phyloP scores from a whole-genome alignment of 2,329 filamentous ascomycete genomes.

The Clonostachys sp. region DNA sequence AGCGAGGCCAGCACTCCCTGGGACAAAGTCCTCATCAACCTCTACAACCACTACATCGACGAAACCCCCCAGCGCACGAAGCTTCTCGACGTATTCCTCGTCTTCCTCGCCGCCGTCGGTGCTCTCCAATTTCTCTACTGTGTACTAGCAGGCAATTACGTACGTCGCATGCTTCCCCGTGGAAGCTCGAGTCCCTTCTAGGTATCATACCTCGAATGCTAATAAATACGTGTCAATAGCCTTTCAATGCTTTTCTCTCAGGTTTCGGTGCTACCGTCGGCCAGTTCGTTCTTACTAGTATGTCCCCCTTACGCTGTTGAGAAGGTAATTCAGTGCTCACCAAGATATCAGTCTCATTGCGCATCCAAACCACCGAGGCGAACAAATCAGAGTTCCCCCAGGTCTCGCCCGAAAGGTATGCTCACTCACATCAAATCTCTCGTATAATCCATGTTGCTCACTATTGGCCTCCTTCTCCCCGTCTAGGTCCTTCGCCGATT shows the following conservation, averaged over 20 bases:
- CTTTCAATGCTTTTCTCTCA: constrained; percentile 97
- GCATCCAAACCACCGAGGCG: constrained; percentile 85
- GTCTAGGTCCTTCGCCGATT: constrained; percentile 88
- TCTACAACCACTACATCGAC: constrained; percentile 75
- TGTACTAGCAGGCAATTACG: constrained; percentile 87
- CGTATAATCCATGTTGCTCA: background rate
- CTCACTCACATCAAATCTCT: background rate
- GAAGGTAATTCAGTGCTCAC: background rate
- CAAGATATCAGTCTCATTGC: constrained; percentile 54
- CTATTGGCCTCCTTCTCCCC: background rate
- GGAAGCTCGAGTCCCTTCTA: background rate
- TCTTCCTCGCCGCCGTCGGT: constrained; percentile 78
- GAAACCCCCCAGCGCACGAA: constrained; percentile 87
- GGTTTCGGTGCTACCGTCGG: constrained; percentile 93
- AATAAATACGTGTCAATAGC: constrained; percentile 47
- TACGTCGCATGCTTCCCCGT: constrained; percentile 44
- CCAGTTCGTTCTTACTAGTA: constrained; percentile 93
- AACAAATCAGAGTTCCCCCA: constrained; percentile 74
- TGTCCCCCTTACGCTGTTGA: constrained; percentile 8
- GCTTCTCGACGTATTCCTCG: constrained; percentile 88
- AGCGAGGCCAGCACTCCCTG: constrained; percentile 25
- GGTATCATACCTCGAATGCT: background rate
- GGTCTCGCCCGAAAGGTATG: constrained; percentile 76
- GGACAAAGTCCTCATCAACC: constrained; percentile 59
- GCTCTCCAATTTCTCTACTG: constrained; percentile 94